Conservation (phyloP, 805 yeast species). For the Clavispora asparagi region DNA sequence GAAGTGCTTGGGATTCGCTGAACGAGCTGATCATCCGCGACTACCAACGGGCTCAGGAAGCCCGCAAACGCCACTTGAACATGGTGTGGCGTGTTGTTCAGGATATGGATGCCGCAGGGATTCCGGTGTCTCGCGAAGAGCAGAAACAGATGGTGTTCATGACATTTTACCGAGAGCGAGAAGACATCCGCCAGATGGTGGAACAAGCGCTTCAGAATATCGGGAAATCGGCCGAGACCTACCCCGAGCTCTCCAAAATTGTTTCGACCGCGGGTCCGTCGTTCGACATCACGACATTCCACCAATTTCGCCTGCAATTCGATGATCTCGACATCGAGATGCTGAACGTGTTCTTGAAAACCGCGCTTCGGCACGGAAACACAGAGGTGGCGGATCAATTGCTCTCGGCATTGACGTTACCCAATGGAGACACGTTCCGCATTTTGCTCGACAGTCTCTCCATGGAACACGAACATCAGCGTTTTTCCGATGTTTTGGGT, state of each 20-base stretch:
- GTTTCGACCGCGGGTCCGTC: slow-evolving; percentile 1
- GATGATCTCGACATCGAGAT: slow-evolving; percentile 13
- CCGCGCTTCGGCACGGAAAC: slow-evolving; percentile 25
- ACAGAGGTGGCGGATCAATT: slow-evolving; percentile 19
- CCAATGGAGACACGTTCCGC: slow-evolving; percentile 9
- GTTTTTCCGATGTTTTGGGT: slow-evolving; percentile 1
- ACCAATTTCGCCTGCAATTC: slow-evolving; percentile 13
- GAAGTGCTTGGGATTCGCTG: slow-evolving; percentile 1
- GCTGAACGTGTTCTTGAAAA: slow-evolving; percentile 21
- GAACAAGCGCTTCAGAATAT: not conserved
- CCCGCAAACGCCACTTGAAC: slow-evolving; percentile 16
- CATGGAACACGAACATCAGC: slow-evolving; percentile 1
- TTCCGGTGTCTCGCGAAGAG: slow-evolving; percentile 28
- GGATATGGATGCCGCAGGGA: slow-evolving; percentile 21
- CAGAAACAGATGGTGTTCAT: slow-evolving; percentile 24
- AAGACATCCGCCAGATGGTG: slow-evolving; percentile 15
- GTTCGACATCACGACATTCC: slow-evolving; percentile 20
- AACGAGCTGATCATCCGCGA: slow-evolving; percentile 7
- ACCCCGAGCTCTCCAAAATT: not conserved
- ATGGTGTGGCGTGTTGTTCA: slow-evolving; percentile 20
- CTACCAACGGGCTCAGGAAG: slow-evolving; percentile 15
- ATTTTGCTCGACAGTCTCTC: slow-evolving; percentile 12
- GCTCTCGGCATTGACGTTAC: slow-evolving; percentile 1
- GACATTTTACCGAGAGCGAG: slow-evolving; percentile 28
- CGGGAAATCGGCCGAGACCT: not conserved